Evolutionary conservation across 2,329 filamentous ascomycete genomes (phyloP), one percentile per base, ranked within the genome.

Genomic region (Phialophora macrospora): DNA sequence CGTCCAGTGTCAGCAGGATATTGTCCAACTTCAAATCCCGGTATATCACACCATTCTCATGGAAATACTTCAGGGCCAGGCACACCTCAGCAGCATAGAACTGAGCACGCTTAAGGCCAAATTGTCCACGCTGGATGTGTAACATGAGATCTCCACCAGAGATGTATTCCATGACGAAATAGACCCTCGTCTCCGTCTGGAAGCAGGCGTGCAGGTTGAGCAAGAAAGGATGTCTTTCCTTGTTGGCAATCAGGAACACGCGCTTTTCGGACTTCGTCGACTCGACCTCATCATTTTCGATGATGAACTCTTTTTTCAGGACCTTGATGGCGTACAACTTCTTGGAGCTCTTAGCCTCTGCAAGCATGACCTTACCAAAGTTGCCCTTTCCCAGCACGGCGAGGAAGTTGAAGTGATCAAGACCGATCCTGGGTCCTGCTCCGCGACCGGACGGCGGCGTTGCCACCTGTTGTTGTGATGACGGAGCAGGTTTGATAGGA

Each of bases 111-210:
- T 97, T 98, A 6, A 93, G 91, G 63, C 94, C 94, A 75, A 99
- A 99, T 75, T 96, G 92, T 20, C 94, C 94, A 66, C 95, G 88
- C 78, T 99, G 95, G 76, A 99, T 99, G 80, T 99, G 95, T 80
- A 98, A 84, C 95, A 99, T 99, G 76, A 99, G 80, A 84, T 99
- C 95, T 81, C 95, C 95, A 82, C 95, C 95, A 76, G 93, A 97
- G 70, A 99, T 92, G 77, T 99, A 99, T 81, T 99, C 95, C 94
- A 98, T 98, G 70, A 99, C 95, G 76, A 99, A 99, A 82, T 99
- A 99, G 24, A 99, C 93, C 73, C 95, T 85, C 6, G 95, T 99
- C 78, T 99, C 95, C 0, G 95, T 99, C 80, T 99, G 95, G 86
- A 99, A 99, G 81, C 95, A 99, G 61, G 95, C 95, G 76, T 99